Evolutionary conservation across 1,139 yeast genomes (phyloP), one percentile per base, ranked within the genome.

Genomic region (Yamadazyma mexicana): DNA sequence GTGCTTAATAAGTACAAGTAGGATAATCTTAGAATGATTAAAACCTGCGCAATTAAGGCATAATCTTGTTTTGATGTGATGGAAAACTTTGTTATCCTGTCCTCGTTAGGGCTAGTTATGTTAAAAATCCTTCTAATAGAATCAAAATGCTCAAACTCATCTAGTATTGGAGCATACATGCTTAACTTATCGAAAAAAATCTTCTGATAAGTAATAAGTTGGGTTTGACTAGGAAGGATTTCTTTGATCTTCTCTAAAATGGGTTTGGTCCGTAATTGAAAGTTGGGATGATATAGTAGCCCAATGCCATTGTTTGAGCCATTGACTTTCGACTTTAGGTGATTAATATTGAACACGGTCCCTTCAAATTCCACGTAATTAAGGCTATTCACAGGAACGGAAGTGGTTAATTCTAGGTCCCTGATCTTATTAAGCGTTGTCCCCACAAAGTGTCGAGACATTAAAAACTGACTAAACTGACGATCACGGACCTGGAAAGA

Each of bases 161-260:
- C 79, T 5, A 77, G 37, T 33, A 69, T 65, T 2, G 83, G 83
- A 43, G 68, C 54, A 38, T 66, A 62, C 0, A 76, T 75, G 42
- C 69, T 69, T 5, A 75, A 59, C 22, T 60, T 55, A 6, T 50
- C 55, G 51, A 77, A 77, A 46, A 65, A 79, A 12, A 46, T 31
- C 22, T 46, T 43, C 15, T 49, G 40, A 23, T 36, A 43, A 20
- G 30, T 39, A n/a, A 45, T 36, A 22, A 47, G 27, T 12, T 39
- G 44, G 6, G 17, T 17, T 34, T 45, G 45, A 17, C 17, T 34
- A 3, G 50, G 50, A 15, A 47, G 28, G 4, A 40, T 15, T 10
- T 22, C 7, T 26, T 47, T 47, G 2, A 47, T 3, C 18, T 17
- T 25, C n/a, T 37, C 27, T 5, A 22, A 26, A 4, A 44, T 10